Evolutionary conservation across 148 eudicot genomes (phyloP).

Genomic region (Silene conica): DNA sequence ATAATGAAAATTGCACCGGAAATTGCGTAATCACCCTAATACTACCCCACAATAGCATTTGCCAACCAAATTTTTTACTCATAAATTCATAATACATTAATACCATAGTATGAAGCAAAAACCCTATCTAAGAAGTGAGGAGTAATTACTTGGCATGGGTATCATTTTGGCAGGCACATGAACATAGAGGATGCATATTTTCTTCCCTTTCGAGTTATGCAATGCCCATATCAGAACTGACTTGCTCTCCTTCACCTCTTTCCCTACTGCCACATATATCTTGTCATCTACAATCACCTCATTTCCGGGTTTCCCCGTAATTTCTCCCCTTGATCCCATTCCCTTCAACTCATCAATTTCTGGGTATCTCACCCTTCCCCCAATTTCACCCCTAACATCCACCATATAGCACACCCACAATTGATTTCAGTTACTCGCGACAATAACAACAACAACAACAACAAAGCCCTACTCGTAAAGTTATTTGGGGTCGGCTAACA

Average conservation of each 20-base stretch:
- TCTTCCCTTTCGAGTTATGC: slow-evolving; percentile 35
- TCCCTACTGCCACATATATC: slow-evolving; percentile 43
- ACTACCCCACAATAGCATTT: not conserved
- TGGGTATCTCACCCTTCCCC: slow-evolving; percentile 24
- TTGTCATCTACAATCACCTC: slow-evolving; percentile 33
- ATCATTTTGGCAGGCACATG: slow-evolving; percentile 41
- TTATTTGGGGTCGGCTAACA: slow-evolving; percentile 1
- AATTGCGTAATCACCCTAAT: not conserved
- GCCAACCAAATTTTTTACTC: not conserved
- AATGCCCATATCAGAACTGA: slow-evolving; percentile 36
- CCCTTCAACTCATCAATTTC: slow-evolving; percentile 20
- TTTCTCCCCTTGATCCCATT: slow-evolving; percentile 27
- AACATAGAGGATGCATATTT: slow-evolving; percentile 37
- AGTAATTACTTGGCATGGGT: slow-evolving; percentile 39
- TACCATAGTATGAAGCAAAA: not conserved
- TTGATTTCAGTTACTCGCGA: not conserved
- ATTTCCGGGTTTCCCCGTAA: slow-evolving; percentile 26
- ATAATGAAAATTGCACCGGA: not conserved
- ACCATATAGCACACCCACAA: not conserved
- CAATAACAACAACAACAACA: not conserved
- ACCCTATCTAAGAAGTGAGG: not conserved
- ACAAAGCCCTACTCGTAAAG: not conserved
- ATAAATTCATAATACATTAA: not conserved
- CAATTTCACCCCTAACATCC: slow-evolving; percentile 11
- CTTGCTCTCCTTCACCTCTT: slow-evolving; percentile 31